Base-by-base conservation (phyloP, 225 moss, liverwort and hornwort genomes). In the Marchantia paleacea region DNA sequence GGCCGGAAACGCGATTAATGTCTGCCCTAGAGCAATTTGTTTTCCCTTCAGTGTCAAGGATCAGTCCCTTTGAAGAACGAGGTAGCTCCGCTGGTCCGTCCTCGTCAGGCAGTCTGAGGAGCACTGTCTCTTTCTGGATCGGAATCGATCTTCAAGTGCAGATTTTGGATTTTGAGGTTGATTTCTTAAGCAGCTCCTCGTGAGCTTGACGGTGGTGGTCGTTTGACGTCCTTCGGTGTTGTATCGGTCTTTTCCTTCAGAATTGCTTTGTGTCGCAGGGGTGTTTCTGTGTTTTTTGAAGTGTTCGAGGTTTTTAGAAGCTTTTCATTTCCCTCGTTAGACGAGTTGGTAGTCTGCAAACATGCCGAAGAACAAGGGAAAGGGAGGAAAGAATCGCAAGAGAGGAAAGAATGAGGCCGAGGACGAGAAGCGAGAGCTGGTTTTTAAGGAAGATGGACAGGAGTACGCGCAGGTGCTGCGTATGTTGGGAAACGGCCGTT, bases 301-400 rank as follows among this genome's bases (percentile, higher is more conserved):
- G 28, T 29, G 8, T 57, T 18, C 5, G 11, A 12, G 67, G 22
- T 67, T 28, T 67, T 30, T 14, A 28, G 67, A 4, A 28, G 28
- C 11, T 10, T 67, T 25, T 67, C 28, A 30, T 10, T 30, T 67
- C n/a, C 4, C 5, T 67, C 26, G 10, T 9, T 0, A 48, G 49
- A 47, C 1, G 39, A 18, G 71, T 49, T 71, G 4, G 52, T 76
- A 76, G 75, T 76, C 29, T 24, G 80, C 20, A 57, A 82, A 47
- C 64, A 91, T 91, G 89, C 89, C 89, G 88, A 92, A 92, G 92
- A 92, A 92, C 57, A 92, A 92, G 55, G 89, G 91, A 91, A 92
- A 92, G 92, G 92, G 92, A 92, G 92, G 91, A 66, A 91, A 92
- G 88, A 92, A 92, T 76, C 73, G 91, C 82, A 92, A 92, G 82